Conservation (phyloP, 2,329 filamentous ascomycete species). For the Neofusicoccum laricinum region DNA sequence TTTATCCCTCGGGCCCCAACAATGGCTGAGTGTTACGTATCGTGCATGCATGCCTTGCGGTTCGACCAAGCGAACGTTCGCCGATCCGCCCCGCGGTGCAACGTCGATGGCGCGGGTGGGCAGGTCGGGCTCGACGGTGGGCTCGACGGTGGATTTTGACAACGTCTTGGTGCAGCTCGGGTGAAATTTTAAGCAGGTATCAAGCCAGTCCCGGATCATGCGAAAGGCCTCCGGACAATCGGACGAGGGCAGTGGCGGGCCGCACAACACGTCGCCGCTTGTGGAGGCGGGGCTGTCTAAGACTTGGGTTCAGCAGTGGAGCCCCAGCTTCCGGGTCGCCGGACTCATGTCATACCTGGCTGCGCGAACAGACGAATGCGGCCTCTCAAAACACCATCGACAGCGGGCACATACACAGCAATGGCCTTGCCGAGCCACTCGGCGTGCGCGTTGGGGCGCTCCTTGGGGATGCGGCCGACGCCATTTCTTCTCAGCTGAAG, state of each 20-base stretch:
- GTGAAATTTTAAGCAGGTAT: slow-evolving; percentile 22
- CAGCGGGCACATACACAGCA: slow-evolving; percentile 23
- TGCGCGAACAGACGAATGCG: slow-evolving; percentile 23
- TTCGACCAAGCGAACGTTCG: slow-evolving; percentile 21
- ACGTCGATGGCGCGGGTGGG: slow-evolving; percentile 24
- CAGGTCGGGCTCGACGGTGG: slow-evolving; percentile 19
- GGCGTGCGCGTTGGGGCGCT: not conserved
- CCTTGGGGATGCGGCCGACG: slow-evolving; percentile 19
- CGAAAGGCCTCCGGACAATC: slow-evolving; percentile 24
- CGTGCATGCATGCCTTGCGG: slow-evolving; percentile 13
- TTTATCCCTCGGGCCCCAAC: slow-evolving; percentile 22
- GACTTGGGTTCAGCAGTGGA: slow-evolving; percentile 18
- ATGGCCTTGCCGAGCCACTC: slow-evolving; percentile 20
- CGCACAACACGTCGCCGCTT: slow-evolving; percentile 23
- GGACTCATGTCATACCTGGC: slow-evolving; percentile 18
- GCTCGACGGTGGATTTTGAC: slow-evolving; percentile 19
- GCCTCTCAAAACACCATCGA: slow-evolving; percentile 21
- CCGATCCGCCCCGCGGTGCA: slow-evolving; percentile 15
- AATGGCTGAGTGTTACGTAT: slow-evolving; percentile 21
- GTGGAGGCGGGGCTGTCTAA: slow-evolving; percentile 22
- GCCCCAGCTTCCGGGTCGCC: not conserved
- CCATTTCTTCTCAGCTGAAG: slow-evolving; percentile 22
- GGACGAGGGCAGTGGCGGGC: slow-evolving; percentile 22
- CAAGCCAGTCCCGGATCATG: slow-evolving; percentile 23
- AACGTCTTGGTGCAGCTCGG: slow-evolving; percentile 21